Conservation (phyloP, 371 early-diverging fungal genomes). For the Mortierella sp. region DNA sequence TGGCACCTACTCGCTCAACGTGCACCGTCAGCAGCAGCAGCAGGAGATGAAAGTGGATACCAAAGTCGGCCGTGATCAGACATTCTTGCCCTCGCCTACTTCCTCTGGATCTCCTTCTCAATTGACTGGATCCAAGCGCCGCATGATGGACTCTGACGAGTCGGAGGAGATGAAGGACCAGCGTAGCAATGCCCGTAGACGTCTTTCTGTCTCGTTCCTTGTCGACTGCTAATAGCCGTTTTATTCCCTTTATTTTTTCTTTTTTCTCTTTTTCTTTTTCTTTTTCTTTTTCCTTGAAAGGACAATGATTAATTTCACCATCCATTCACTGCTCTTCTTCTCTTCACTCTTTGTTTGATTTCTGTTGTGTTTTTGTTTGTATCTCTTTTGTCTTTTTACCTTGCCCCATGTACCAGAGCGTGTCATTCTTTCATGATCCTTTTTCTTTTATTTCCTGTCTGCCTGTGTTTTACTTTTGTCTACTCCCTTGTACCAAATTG, state of each 20-base stretch:
- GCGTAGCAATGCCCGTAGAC: slow-evolving; percentile 40
- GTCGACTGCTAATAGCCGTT: slow-evolving; percentile 42
- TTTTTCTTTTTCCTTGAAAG: neutral
- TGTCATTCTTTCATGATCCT: neutral
- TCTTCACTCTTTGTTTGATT: slow-evolving; percentile 8
- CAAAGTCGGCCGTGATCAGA: slow-evolving; percentile 9
- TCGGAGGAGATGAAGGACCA: slow-evolving; percentile 20
- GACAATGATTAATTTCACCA: neutral
- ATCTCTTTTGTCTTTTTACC: neutral
- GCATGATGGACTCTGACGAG: slow-evolving; percentile 18
- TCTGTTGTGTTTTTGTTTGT: slow-evolving; percentile 13
- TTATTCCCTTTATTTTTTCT: slow-evolving; percentile 14
- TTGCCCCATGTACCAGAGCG: neutral
- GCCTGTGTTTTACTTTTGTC: neutral
- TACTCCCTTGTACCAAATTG: slow-evolving; percentile 26
- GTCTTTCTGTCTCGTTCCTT: slow-evolving; percentile 50
- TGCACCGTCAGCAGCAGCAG: slow-evolving; percentile 7
- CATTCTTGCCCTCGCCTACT: slow-evolving; percentile 43
- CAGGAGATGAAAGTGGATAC: slow-evolving; percentile 11
- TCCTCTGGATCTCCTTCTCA: slow-evolving; percentile 34
- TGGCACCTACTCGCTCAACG: slow-evolving; percentile 23
- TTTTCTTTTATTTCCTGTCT: neutral
- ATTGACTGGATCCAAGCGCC: slow-evolving; percentile 48
- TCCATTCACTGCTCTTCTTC: neutral
- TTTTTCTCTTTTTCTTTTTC: slow-evolving; percentile 1